These are phyloP conservation scores for Cytauxzoon felis DNA, from an alignment of 169 alveolate genomes.

Conservation along the genomic window DNA sequence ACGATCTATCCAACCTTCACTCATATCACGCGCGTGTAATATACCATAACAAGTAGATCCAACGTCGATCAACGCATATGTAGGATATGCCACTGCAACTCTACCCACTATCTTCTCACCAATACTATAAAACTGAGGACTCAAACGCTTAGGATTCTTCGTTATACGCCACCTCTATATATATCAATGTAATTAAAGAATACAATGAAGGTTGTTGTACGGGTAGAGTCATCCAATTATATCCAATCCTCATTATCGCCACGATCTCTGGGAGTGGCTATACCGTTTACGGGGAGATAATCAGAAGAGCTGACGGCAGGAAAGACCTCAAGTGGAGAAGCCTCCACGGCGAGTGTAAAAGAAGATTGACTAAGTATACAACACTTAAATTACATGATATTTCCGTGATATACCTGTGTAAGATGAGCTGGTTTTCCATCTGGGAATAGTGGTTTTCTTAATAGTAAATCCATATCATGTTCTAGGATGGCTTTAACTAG, in stretches of 20 bases:
- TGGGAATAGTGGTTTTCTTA: neutral
- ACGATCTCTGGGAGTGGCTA: too few species aligned
- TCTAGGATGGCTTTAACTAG: constrained; percentile 41
- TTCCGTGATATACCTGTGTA: neutral
- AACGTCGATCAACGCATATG: constrained; percentile 58
- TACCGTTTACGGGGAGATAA: too few species aligned
- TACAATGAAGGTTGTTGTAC: too few species aligned
- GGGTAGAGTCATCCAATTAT: too few species aligned
- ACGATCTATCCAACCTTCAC: constrained; percentile 59
- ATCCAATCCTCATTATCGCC: too few species aligned
- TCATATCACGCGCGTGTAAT: constrained; percentile 57
- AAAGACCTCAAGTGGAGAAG: too few species aligned
- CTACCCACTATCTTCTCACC: constrained; percentile 55
- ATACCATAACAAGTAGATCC: constrained; percentile 55
- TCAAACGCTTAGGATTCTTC: constrained; percentile 28
- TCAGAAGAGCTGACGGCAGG: too few species aligned
- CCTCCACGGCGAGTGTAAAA: too few species aligned
- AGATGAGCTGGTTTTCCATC: neutral
- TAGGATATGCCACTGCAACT: constrained; percentile 45
- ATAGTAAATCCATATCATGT: constrained; percentile 44
- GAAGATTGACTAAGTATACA: neutral
- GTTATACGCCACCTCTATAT: constrained; percentile 41
- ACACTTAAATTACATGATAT: neutral
- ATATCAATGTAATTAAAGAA: too few species aligned
- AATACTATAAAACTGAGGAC: constrained; percentile 21